Base-by-base conservation (phyloP, 2,329 filamentous ascomycete genomes). In the Colletotrichum sp. region DNA sequence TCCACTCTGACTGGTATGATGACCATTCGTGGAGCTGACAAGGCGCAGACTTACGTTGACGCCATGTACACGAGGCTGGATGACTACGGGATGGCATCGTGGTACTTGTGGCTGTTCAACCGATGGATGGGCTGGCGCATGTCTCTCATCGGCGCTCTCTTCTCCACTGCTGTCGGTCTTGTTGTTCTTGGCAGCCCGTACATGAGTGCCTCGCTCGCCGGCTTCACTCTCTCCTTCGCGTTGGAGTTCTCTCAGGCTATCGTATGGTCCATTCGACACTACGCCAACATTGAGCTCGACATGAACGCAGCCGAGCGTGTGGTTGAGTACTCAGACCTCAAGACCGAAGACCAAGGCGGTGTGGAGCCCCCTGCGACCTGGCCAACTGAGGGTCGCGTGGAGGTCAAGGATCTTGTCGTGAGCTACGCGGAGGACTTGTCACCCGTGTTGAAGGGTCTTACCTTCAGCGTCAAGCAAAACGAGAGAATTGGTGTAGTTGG, bases 271-370 rank as follows among this genome's bases (percentile, higher is more conserved):
- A 90, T 95, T 48, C 88, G 93, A 2, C 86, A 92, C 71, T 95
- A 95, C 80, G 90, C 93, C 0, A 92, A 91, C 77, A 85, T 95
- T 24, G 94, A 96, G 81, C 86, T 96, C 6, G 92, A 94, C 80
- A 95, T 96, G 93, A 96, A 96, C 80, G 91, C 94, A 1, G 92
- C 93, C 0, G 94, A 96, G 84, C 89, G 94, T 34, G 91, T 96
- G 30, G 87, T 95, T 6, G 94, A 96, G 82, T 96, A 96, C 82
- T 90, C 92, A 0, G 90, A 92, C 64, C 87, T 96, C 10, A 86
- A 90, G 36, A 95, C 91, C 0, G 94, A 96, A 82, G 88, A 90
- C 24, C 90, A 93, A 59, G 91, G 87, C 15, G 94, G 93, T 15
- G 82, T 84, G 24, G 86, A 88, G 26, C 90, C 93, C 0, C 92